Conservation (phyloP, 2,329 filamentous ascomycete species). For the Verticillium alfalfae region DNA sequence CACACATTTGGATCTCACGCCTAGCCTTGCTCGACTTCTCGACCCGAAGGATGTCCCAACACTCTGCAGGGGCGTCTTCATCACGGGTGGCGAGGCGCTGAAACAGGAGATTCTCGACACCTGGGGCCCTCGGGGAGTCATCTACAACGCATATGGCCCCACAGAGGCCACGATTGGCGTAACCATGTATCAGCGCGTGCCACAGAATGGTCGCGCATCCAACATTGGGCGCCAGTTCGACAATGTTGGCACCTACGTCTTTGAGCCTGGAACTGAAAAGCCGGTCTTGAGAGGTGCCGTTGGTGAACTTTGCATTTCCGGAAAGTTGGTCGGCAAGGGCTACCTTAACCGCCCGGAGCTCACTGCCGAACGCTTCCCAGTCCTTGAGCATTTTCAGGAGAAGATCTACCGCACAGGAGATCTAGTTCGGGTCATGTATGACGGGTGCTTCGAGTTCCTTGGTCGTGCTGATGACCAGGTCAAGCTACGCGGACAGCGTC, state of each 20-base stretch:
- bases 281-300: conserved; percentile 74
- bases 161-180: conserved; percentile 92
- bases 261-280: conserved; percentile 61
- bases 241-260: conserved; percentile 80
- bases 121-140: conserved; percentile 75
- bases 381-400: conserved; percentile 48
- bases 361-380: conserved; percentile 71
- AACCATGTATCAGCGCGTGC: conserved; percentile 82
- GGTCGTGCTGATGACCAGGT: conserved; percentile 88
- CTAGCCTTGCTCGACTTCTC: conserved; percentile 74
- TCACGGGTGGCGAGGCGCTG: conserved; percentile 83
- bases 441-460: conserved; percentile 81
- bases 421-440: conserved; percentile 72
- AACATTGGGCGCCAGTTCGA: conserved; percentile 86
- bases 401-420: conserved; percentile 85
- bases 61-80: conserved; percentile 79
- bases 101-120: conserved; percentile 83
- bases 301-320: conserved; percentile 85
- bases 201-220: conserved; percentile 69
- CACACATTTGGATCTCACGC: conserved; percentile 88
- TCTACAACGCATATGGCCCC: conserved; percentile 90
- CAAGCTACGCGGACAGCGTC: conserved; percentile 80
- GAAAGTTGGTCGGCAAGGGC: conserved; percentile 80
- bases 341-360: conserved; percentile 80
- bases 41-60: conserved; percentile 76